A percentile compares a stretch with the other conserved stretches of the same genome.
These are phyloP conservation scores for Syzygium aromaticum DNA, from an alignment of 345 rosid species.

Conservation along the genomic window DNA sequence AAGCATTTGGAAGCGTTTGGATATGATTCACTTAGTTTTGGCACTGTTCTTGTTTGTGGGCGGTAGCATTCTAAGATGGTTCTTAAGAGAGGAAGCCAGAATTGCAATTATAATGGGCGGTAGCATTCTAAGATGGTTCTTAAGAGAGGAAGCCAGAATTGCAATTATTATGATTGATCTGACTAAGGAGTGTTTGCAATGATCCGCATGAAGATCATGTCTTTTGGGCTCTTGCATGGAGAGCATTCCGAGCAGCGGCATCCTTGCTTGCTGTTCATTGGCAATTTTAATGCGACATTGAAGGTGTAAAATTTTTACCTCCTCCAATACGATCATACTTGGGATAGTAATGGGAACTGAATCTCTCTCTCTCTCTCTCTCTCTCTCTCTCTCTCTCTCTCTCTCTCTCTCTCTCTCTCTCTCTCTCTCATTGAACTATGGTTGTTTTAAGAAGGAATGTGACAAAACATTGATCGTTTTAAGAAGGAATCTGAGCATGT, in stretches of 20 bases:
- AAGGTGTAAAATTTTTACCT: background rate
- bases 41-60: background rate
- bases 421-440: background rate
- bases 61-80: background rate
- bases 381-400: background rate
- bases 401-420: background rate
- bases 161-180: background rate
- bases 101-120: background rate
- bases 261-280: background rate
- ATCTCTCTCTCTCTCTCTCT: background rate
- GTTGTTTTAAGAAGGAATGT: background rate
- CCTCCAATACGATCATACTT: background rate
- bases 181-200: background rate
- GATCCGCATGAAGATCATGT: background rate
- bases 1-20: constrained; percentile 90
- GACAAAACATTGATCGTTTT: background rate
- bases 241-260: background rate
- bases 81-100: background rate
- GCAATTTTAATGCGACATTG: background rate
- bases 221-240: background rate
- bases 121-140: background rate
- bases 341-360: background rate
- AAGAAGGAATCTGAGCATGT: background rate
- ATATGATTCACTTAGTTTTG: constrained; percentile 20
- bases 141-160: background rate